A percentile compares a stretch with the other conserved stretches of the same genome.
Conservation (phyloP, 805 yeast genomes). For the Nakazawaea ishiwadae region DNA sequence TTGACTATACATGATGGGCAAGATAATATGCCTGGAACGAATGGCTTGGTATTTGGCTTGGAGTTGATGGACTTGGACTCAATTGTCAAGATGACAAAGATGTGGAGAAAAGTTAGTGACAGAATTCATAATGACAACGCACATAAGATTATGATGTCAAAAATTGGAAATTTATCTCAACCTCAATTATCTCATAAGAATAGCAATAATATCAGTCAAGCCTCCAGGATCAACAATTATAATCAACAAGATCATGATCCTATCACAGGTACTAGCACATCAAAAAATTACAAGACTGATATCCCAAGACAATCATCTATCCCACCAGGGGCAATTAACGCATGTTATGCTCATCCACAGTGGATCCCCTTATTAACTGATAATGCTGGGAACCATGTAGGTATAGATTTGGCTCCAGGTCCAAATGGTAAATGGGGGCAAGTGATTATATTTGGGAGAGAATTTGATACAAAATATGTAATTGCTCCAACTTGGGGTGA, state of each 20-base stretch:
- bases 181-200: slow-evolving; percentile 19
- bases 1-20: slow-evolving; percentile 83
- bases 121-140: slow-evolving; percentile 26
- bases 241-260: background rate
- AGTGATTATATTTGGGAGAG: slow-evolving; percentile 86
- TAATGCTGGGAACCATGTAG: slow-evolving; percentile 82
- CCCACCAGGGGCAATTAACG: slow-evolving; percentile 69
- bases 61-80: slow-evolving; percentile 74
- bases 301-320: slow-evolving; percentile 54
- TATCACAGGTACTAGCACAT: background rate
- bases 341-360: slow-evolving; percentile 70
- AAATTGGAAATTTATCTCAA: slow-evolving; percentile 12
- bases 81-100: slow-evolving; percentile 68
- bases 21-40: slow-evolving; percentile 60
- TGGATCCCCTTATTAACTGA: slow-evolving; percentile 92
- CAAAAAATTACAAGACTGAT: slow-evolving; percentile 30
- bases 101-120: slow-evolving; percentile 73
- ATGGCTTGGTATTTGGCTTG: slow-evolving; percentile 74
- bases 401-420: slow-evolving; percentile 79
- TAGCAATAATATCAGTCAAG: slow-evolving; percentile 7
- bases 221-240: slow-evolving; percentile 5
- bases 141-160: slow-evolving; percentile 14
- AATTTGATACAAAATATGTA: slow-evolving; percentile 80
- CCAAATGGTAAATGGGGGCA: slow-evolving; percentile 74
- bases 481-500: slow-evolving; percentile 86